Base-by-base conservation (phyloP, 331 rosid genomes). In the Cydonia oblonga region DNA sequence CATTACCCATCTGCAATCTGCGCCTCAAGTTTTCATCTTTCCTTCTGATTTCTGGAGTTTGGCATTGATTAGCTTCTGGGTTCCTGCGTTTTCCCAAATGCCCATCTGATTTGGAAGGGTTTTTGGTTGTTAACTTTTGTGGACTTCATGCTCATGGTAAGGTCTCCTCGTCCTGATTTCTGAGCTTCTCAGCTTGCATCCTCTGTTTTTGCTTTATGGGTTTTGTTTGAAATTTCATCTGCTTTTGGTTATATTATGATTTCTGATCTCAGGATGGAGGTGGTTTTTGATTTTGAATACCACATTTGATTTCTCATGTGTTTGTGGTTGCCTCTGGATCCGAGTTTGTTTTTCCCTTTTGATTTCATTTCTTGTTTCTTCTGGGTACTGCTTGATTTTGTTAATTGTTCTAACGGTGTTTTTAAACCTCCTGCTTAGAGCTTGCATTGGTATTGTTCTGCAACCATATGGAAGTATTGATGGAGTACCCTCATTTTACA, bases 131-230 rank as follows among this genome's bases (percentile, higher is more conserved):
- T 54, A 33, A 70, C 24, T 67, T 40, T 12, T 9, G 18, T 57
- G 74, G 74, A 64, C 67, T 67, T 71, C 57, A 57, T 72, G 77
- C 24, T 75, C 24, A 44, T 69, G 73, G 85, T 71, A 40, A 75
- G 84, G 7, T 38, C 80, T 10, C 57, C 80, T 14, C 66, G 38
- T 29, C 32, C 49, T 46, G 75, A 77, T 80, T 76, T 72, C 68
- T 66, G 38, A 66, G 65, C 66, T 67, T 71, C 11, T 35, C 30
- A 13, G 67, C 19, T 79, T 52, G 14, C 73, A 3, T 40, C 32
- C 33, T 70, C 54, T 66, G 74, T 69, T 29, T 10, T 49, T 25
- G 65, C 71, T 58, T 70, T 70, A 24, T 60, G 66, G 77, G 74
- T 51, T 19, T 52, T 77, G 42, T n/a, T 58, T 68, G 14, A 28